Base-by-base conservation (phyloP, 345 rosid genomes). In the Eucalyptus cloeziana region DNA sequence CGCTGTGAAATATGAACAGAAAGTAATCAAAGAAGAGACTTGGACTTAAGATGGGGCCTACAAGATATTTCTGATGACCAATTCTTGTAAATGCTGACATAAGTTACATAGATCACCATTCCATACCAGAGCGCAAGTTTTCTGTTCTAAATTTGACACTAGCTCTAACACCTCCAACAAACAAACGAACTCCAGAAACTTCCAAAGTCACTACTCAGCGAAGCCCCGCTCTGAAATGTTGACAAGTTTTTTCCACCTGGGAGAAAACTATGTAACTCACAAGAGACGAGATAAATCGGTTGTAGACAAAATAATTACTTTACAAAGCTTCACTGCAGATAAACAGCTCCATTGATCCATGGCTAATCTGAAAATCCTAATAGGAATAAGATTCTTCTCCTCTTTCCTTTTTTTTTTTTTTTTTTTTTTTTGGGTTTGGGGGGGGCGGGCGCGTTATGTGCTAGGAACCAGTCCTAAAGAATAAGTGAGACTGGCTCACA, bases 351-450 rank as follows among this genome's bases (percentile, higher is more conserved):
- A 69, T 69, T 13, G 4, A 31, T 31, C 22, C 43, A 67, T 69
- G 79, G 43, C 12, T 69, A 69, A 69, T 69, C 79, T 31, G 43
- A 69, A 69, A 31, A 31, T 69, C 79, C 33, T 67, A 31, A 67
- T 33, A 67, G 79, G 12, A 67, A 31, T 16, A 31, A 67, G 79
- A 67, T 67, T 31, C 19, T 67, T 16, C 43, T 67, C 79, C 79
- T 67, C 76, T n/a, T n/a, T n/a, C 58, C 58, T 4, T 30, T 30
- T 62, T 12, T 13, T 7, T 14, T 0, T 1, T 6, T 13, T 30
- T 13, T 0, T 52, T n/a, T 67, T 4, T n/a, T 7, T 22, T 21
- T 8, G 40, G 40, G 40, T 40, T 43, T 43, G 8, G 22, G 22
- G 56, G 24, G 21, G 0, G 7, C 7, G 54, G 8, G 9, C 4